These are phyloP conservation scores for Nakaseomyces bracarensis DNA, from an alignment of 1,139 yeast genomes.

Conservation along the genomic window DNA sequence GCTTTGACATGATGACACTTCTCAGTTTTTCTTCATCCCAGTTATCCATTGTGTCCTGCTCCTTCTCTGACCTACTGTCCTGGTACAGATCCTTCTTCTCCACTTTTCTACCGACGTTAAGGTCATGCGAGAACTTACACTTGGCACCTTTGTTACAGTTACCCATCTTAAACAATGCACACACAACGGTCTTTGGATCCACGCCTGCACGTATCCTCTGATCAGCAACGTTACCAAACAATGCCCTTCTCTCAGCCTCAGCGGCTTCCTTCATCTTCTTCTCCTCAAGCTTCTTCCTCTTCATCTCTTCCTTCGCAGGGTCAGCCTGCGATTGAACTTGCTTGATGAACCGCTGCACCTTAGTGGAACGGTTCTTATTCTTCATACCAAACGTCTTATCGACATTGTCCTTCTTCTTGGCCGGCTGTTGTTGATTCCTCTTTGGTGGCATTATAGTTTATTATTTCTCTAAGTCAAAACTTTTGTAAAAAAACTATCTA, in stretches of 20 bases:
- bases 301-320: slow-evolving; percentile 68
- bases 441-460: slow-evolving; percentile 67
- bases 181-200: slow-evolving; percentile 89
- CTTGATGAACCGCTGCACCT: slow-evolving; percentile 76
- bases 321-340: slow-evolving; percentile 71
- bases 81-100: slow-evolving; percentile 88
- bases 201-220: slow-evolving; percentile 96
- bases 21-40: slow-evolving; percentile 97
- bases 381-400: slow-evolving; percentile 94
- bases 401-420: slow-evolving; percentile 68
- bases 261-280: slow-evolving; percentile 88
- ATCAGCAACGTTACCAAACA: slow-evolving; percentile 57
- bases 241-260: slow-evolving; percentile 73
- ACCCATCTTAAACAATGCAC: slow-evolving; percentile 87
- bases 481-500: too few relatives aligned
- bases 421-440: slow-evolving; percentile 55
- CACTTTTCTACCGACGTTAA: slow-evolving; percentile 77
- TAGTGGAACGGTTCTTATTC: slow-evolving; percentile 86
- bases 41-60: slow-evolving; percentile 82
- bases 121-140: slow-evolving; percentile 93
- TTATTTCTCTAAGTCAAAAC: too few relatives aligned
- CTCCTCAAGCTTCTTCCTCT: slow-evolving; percentile 70
- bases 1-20: slow-evolving; percentile 79
- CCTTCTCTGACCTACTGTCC: slow-evolving; percentile 71
- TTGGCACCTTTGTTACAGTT: slow-evolving; percentile 81